Base-by-base conservation (phyloP, 73 alveolate species). In the Effrenium voratum region DNA sequence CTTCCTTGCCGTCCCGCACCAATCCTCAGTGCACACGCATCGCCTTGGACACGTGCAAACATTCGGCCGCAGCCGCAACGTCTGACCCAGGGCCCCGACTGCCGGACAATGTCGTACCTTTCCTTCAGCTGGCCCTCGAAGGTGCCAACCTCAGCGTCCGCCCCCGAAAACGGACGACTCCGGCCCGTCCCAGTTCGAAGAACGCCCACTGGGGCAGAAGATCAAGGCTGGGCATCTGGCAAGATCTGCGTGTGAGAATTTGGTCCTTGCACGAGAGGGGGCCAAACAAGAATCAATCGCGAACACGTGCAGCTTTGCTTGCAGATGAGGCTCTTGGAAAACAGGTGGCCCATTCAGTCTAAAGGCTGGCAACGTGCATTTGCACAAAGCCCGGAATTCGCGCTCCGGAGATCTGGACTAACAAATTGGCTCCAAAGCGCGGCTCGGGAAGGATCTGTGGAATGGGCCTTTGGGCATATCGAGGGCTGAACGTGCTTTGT, bases 1-100 rank as follows among this genome's bases (percentile, higher is more conserved):
- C 63, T 87, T 19, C 95, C 95, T 22, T 87, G 95, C 95, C 85
- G 28, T 34, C 95, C 95, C 15, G 84, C 44, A 6, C 95, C 95
- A 40, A 87, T 49, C 95, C 95, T 87, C 72, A 36, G 0, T n/a
- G n/a, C n/a, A n/a, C n/a, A 43, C 28, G 70, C 41, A 12, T 34
- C 86, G 43, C 63, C 70, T 28, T 24, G 41, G 8, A 19, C 19
- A 52, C 8, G 63, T 8, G 26, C 19, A 12, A 52, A 19, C 63
- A 12, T 0, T 13, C 16, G 16, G 79, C 43, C 30, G 43, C 0
- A 5, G 43, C 77, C 22, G 79, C 40, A 13, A 66, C 30, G 43
- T 66, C 79, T 0, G 30, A 16, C 79, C 63, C 19, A 52, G 19
- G 63, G 19, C 8, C 19, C 26, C 40, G 15, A 16, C 91, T 80